Base-by-base conservation (phyloP, 2,329 filamentous ascomycete genomes). In the Berkeleyomyces basicola region DNA sequence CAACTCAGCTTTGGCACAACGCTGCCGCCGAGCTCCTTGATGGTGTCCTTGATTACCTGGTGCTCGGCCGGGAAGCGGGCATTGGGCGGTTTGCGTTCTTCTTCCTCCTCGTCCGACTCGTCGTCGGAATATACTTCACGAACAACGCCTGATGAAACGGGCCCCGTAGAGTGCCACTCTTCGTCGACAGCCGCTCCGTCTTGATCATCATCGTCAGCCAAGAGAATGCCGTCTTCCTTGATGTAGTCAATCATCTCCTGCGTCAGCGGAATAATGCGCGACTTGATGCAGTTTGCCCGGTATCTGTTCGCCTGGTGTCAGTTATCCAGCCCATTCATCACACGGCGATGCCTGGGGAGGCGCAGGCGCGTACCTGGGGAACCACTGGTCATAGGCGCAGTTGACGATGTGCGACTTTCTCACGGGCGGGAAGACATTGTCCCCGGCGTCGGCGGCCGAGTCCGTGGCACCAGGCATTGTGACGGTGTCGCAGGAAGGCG, bases 1-100 rank as follows among this genome's bases (percentile, higher is more conserved):
- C 93, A 99, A 76, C 97, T 97, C 57, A 99, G 77, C 74, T 99
- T 99, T 0, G 93, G 93, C 1, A 87, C 85, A 7, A 96, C 91
- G 65, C 85, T 83, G 64, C 92, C 92, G 14, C 89, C 91, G 0
- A 97, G 80, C 68, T 91, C 87, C 10, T 78, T 74, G 66, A 99
- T 96, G 49, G 82, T 87, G 33, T 82, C 77, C 71, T 85, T 86
- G 72, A 99, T 90, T 63, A 81, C 74, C 53, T 83, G 77, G 72
- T 99, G 93, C 1, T 91, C 81, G 43, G 88, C 86, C 7, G 84
- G 74, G 74, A 89, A 84, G 44, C 81, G 76, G 68, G 77, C 69
- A 70, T 84, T 79, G 31, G 82, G 81, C 2, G 73, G 79, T 2
- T 76, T 55, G 9, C 67, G 69, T 11, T 72, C 65, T 63, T 70